A percentile compares a stretch with the other conserved stretches of the same genome.
Conservation (phyloP, 257 asterid genomes). For the Plantago ovata region DNA sequence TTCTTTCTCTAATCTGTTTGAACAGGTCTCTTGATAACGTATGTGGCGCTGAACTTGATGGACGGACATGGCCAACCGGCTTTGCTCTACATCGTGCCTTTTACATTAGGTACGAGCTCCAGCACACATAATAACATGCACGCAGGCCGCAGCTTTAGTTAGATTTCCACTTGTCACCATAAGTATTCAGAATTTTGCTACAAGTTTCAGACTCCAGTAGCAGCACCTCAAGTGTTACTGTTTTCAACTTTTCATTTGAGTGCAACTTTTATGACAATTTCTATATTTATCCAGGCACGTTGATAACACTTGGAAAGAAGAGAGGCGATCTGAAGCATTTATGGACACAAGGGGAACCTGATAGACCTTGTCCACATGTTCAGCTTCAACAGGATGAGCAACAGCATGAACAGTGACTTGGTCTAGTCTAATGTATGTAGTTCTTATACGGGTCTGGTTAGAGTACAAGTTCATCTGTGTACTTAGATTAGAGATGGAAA, state of each 20-base stretch:
- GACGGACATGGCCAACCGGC: constrained; percentile 99
- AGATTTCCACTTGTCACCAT: background rate
- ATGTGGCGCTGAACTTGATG: constrained; percentile 90
- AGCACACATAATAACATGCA: background rate
- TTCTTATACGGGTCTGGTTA: constrained; percentile 1
- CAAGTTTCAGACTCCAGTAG: no score
- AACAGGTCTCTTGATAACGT: constrained; percentile 83
- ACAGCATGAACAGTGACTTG: constrained; percentile 23
- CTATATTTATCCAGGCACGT: constrained; percentile 54
- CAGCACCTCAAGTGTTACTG: no score
- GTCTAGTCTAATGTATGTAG: background rate
- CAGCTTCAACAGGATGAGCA: constrained; percentile 42
- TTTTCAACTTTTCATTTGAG: background rate
- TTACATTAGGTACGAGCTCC: constrained; percentile 65
- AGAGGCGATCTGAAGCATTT: constrained; percentile 77
- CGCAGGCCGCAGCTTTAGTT: no score
- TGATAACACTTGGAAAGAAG: constrained; percentile 63
- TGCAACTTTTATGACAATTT: background rate
- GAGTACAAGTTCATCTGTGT: constrained; percentile 2
- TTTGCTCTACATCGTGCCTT: constrained; percentile 96
- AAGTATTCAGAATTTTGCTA: background rate
- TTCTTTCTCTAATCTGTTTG: background rate
- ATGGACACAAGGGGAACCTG: constrained; percentile 90
- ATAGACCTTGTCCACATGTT: constrained; percentile 71
- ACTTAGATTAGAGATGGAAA: constrained; percentile 23